Evolutionary conservation across 768 basidiomycete species (phyloP), one percentile per base, ranked within the genome.

Genomic region (Agrocybe praecox): DNA sequence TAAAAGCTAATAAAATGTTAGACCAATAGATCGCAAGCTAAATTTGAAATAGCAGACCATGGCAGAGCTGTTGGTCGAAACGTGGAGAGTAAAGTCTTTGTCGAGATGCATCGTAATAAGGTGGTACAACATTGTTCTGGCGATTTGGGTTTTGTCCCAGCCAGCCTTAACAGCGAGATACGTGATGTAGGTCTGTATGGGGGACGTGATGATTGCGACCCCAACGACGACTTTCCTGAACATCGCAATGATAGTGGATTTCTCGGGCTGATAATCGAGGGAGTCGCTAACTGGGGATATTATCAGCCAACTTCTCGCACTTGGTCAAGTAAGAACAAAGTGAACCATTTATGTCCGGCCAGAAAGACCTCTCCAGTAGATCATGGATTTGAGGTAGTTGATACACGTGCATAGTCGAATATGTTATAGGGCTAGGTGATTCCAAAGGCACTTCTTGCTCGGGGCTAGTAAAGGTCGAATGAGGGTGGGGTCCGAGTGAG

Each of bases 71-170:
- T 89, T 90, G 22, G 83, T 85, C 18, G 92, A 92, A 17, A 93
- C 92, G 62, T 94, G 92, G 22, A 94, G 78, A 0, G 86, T 91
- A 56, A 93, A 88, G 56, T 94, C 92, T 65, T 83, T 86, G 62
- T 82, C 76, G 1, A 89, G 89, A 66, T 91, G 90, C 60, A 85
- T 76, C 49, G 69, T 74, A 48, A 92, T 87, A 36, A 93, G 78
- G 70, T 89, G 87, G 67, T 88, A 90, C 46, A 94, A 73, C 88
- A 93, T 91, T 21, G 80, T 81, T 65, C 91, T 88, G 29, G 89
- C 91, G 55, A 94, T 88, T 55, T 87, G 84, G 3, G 85, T 77
- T 62, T 88, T 88, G 53, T 93, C 88, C 91, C 91, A 94, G 10
- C 92, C 90, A 17, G 86, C 77, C 62, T 80, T 86, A 49, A 94